phyloP scores from a whole-genome alignment of 805 yeast species.

The Candida ortonii region DNA sequence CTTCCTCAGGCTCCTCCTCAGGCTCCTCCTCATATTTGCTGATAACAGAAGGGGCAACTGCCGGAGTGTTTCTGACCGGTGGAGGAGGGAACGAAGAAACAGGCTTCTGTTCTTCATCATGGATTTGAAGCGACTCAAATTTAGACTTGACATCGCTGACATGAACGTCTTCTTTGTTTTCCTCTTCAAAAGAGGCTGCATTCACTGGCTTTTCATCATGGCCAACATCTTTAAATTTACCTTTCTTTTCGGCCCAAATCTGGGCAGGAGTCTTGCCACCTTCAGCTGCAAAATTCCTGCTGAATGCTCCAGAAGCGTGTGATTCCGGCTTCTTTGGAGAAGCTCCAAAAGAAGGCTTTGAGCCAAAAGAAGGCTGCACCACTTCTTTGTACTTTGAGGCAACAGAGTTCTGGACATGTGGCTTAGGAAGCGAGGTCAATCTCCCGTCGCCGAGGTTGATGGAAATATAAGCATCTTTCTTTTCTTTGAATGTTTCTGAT shows the following conservation, averaged over 20 bases:
- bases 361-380: constrained; percentile 35
- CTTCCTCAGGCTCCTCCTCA: constrained; percentile 21
- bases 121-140: constrained; percentile 28
- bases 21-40: constrained; percentile 18
- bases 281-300: constrained; percentile 59
- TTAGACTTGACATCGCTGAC: constrained; percentile 33
- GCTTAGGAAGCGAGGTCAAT: constrained; percentile 62
- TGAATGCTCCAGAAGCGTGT: constrained; percentile 55
- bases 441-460: constrained; percentile 42
- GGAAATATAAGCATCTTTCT: constrained; percentile 31
- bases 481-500: constrained; percentile 42
- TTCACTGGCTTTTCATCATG: constrained; percentile 32
- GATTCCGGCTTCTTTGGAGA: constrained; percentile 38
- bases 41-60: constrained; percentile 12
- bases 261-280: constrained; percentile 93
- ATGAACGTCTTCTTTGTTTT: constrained; percentile 27
- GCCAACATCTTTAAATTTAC: constrained; percentile 50
- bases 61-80: constrained; percentile 8
- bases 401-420: constrained; percentile 51
- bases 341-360: constrained; percentile 30
- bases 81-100: constrained; percentile 15
- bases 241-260: constrained; percentile 90
- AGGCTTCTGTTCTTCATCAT: constrained; percentile 26
- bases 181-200: constrained; percentile 20
- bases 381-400: constrained; percentile 44